Evolutionary conservation across 2,329 filamentous ascomycete species (phyloP).

Genomic region (Claviceps monticola): DNA sequence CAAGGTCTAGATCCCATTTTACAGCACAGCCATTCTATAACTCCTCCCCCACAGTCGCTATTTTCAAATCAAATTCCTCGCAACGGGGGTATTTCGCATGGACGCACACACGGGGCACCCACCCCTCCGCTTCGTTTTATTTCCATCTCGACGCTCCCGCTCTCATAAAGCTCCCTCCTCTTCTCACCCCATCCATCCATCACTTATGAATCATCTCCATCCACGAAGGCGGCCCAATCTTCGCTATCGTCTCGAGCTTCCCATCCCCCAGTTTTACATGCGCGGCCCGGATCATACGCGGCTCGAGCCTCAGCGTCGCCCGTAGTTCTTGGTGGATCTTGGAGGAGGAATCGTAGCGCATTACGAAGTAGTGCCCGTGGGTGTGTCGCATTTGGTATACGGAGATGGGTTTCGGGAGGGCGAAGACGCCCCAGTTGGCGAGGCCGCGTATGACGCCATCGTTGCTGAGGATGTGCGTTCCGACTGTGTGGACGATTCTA

Average conservation of each 20-base stretch:
- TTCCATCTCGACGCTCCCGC: not conserved
- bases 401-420: constrained; percentile 65
- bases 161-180: not conserved
- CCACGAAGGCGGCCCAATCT: constrained; percentile 39
- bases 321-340: constrained; percentile 62
- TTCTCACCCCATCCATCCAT: not conserved
- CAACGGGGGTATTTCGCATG: too few species aligned
- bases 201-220: constrained; percentile 19
- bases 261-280: constrained; percentile 73
- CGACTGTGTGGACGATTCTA: constrained; percentile 79
- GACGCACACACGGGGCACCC: too few species aligned
- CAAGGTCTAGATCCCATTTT: not conserved
- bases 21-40: not conserved
- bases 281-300: constrained; percentile 74
- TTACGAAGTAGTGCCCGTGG: constrained; percentile 89
- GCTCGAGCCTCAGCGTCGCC: constrained; percentile 68
- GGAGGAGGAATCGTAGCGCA: constrained; percentile 80
- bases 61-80: not conserved
- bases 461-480: constrained; percentile 65
- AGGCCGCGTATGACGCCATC: constrained; percentile 85
- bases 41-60: not conserved
- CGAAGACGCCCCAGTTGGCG: constrained; percentile 89
- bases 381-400: constrained; percentile 74
- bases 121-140: too few species aligned
- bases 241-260: constrained; percentile 36